These are phyloP conservation scores for Aspergillus tanneri DNA, from an alignment of 2,329 filamentous ascomycete genomes.

Conservation along the genomic window DNA sequence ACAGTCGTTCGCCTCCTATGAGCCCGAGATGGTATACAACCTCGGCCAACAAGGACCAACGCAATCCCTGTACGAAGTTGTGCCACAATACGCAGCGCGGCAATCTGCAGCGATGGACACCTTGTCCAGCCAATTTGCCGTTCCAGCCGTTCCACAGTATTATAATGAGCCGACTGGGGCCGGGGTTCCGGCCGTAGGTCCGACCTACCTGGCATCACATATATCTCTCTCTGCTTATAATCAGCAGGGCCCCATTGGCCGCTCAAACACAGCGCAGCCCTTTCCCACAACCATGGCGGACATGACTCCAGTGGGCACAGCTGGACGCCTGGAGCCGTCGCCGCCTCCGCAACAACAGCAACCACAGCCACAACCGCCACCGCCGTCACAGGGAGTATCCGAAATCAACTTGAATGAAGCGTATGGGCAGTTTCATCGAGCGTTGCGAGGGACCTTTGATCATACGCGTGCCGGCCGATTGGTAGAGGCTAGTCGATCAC, in stretches of 20 bases:
- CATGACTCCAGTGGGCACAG: conserved; percentile 38
- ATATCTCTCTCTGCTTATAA: conserved; percentile 58
- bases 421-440: conserved; percentile 62
- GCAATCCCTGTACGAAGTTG: conserved; percentile 69
- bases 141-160: conserved; percentile 71
- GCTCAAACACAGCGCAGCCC: conserved; percentile 51
- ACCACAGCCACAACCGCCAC: conserved; percentile 30
- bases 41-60: conserved; percentile 63
- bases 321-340: conserved; percentile 39
- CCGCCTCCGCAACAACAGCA: conserved; percentile 24
- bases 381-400: conserved; percentile 32
- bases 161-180: conserved; percentile 68
- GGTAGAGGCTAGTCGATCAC: conserved; percentile 56
- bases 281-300: conserved; percentile 56
- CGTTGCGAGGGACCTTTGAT: conserved; percentile 65
- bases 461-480: conserved; percentile 64
- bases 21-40: conserved; percentile 75
- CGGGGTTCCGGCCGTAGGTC: conserved; percentile 56
- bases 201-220: conserved; percentile 65
- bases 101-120: conserved; percentile 77
- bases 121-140: conserved; percentile 65
- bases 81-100: conserved; percentile 71
- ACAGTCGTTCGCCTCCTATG: conserved; percentile 53
- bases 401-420: conserved; percentile 62
- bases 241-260: conserved; percentile 59